These are phyloP conservation scores for Aspergillus brunneoviolaceus DNA, from an alignment of 2,329 filamentous ascomycete species.

Conservation along the genomic window DNA sequence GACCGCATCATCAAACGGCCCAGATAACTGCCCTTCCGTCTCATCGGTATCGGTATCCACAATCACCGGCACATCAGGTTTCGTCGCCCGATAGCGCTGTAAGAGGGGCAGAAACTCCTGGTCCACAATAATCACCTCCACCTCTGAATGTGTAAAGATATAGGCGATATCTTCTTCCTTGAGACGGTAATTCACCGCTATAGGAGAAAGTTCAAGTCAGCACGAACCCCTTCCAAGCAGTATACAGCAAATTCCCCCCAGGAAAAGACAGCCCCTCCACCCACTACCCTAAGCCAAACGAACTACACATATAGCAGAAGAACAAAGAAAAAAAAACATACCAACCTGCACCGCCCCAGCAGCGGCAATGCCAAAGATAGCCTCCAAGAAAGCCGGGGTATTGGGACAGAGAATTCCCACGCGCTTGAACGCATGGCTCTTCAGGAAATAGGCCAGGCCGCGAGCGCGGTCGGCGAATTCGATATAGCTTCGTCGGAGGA, in stretches of 20 bases:
- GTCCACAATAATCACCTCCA: conserved; percentile 84
- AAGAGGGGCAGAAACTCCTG: conserved; percentile 73
- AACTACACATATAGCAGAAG: not conserved
- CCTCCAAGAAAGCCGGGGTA: conserved; percentile 90
- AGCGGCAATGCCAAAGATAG: conserved; percentile 81
- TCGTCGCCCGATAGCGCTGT: conserved; percentile 60
- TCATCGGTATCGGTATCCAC: conserved; percentile 83
- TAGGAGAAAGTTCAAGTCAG: not conserved
- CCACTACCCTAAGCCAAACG: not conserved
- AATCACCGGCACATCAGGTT: conserved; percentile 68
- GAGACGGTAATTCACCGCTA: conserved; percentile 68
- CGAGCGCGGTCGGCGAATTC: conserved; percentile 82
- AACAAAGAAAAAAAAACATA: conserved; percentile 25
- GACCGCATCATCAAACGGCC: conserved; percentile 81
- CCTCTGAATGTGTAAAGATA: conserved; percentile 84
- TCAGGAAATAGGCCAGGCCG: conserved; percentile 84
- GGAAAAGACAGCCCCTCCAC: no score
- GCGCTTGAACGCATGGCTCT: conserved; percentile 68
- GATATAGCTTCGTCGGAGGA: conserved; percentile 73
- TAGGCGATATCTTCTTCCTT: conserved; percentile 85
- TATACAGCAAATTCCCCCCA: not conserved
- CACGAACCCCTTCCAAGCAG: not conserved
- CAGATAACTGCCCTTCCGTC: conserved; percentile 69
- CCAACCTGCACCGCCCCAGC: conserved; percentile 75
- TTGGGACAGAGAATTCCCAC: conserved; percentile 89